Base-by-base conservation (phyloP, 2,329 filamentous ascomycete genomes). In the Sclerotinia nivalis region DNA sequence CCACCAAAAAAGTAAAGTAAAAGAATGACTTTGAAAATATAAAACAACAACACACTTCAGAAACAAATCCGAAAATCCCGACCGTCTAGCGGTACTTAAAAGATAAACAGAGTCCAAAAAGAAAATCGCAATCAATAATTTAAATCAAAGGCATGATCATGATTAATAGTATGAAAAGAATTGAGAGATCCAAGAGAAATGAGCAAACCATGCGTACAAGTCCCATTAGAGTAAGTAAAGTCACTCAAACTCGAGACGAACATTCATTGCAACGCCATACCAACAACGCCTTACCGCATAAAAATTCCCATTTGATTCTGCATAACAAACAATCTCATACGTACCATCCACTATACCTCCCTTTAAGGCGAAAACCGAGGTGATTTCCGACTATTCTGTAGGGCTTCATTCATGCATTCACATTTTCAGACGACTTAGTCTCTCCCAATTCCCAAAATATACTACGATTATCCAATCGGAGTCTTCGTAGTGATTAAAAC, bases 21-120 rank as follows among this genome's bases (percentile, higher is more conserved):
- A 61, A 31, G 43, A 61, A 61, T 61, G 59, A 47, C 40, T 61
- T 61, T 60, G 40, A 45, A 60, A 60, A 28, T 28, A 45, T 9
- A 34, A 22, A 22, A 15, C 10, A 15, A 15, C 20, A 45, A 56
- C 54, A 56, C 20, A 37, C 40, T 15, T 43, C 13, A 56, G 31
- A 34, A 37, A 56, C 31, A 56, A 10, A 56, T n/a, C 10, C 10
- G 31, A 45, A 49, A 31, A 61, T 20, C 10, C 25, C 18, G 40
- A 61, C 59, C 25, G 59, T 47, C 59, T 49, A 34, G 59, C 59
- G 47, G 59, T 47, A 43, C 59, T 61, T 49, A 12, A 61, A 34
- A 10, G 12, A 18, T 56, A n/a, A 22, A 56, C 34, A 8, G 25
- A 31, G 43, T 61, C 10, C 1, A 22, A 22, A 22, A 28, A 22